Evolutionary conservation across 1,139 yeast genomes (phyloP).

Genomic region (Lodderomyces margitis): DNA sequence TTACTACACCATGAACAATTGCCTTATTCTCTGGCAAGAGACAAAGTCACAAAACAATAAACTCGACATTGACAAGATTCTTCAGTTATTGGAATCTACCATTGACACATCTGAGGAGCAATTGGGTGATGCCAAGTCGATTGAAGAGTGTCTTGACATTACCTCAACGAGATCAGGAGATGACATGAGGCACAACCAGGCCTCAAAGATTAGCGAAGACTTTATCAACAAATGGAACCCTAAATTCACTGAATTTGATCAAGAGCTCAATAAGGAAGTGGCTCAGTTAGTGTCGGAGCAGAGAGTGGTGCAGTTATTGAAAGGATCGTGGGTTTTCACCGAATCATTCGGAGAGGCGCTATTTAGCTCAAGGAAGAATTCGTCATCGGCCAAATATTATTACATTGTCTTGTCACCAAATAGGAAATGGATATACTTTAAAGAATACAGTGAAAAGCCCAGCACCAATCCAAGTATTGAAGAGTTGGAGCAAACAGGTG

Average conservation of each 20-base stretch:
- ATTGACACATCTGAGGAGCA: conserved; percentile 31
- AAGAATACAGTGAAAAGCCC: conserved; percentile 53
- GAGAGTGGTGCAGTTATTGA: conserved; percentile 65
- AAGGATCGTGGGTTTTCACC: conserved; percentile 83
- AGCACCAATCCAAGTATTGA: conserved; percentile 58
- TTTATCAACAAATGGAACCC: conserved; percentile 34
- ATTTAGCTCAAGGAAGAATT: conserved; percentile 21
- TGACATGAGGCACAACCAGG: conserved; percentile 56
- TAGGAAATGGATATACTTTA: conserved; percentile 58
- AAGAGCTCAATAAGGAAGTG: conserved; percentile 56
- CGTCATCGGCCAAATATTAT: conserved; percentile 32
- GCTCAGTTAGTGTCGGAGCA: conserved; percentile 78
- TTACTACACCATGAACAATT: conserved; percentile 53
- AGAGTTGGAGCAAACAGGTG: conserved; percentile 36
- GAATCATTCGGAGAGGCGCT: conserved; percentile 55
- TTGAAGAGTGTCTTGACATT: conserved; percentile 46
- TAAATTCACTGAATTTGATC: conserved; percentile 49
- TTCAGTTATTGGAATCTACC: conserved; percentile 37
- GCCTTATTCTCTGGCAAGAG: conserved; percentile 66
- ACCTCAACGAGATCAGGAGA: conserved; percentile 46
- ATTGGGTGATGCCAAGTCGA: conserved; percentile 22
- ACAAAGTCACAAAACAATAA: conserved; percentile 52
- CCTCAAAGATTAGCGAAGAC: conserved; percentile 38
- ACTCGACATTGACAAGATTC: conserved; percentile 50
- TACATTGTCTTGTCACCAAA: conserved; percentile 73